Percentiles rank a stretch among this genome's conserved stretches.
phyloP scores from a whole-genome alignment of 257 asterid genomes.

The Parsonsia alboflavescens region DNA sequence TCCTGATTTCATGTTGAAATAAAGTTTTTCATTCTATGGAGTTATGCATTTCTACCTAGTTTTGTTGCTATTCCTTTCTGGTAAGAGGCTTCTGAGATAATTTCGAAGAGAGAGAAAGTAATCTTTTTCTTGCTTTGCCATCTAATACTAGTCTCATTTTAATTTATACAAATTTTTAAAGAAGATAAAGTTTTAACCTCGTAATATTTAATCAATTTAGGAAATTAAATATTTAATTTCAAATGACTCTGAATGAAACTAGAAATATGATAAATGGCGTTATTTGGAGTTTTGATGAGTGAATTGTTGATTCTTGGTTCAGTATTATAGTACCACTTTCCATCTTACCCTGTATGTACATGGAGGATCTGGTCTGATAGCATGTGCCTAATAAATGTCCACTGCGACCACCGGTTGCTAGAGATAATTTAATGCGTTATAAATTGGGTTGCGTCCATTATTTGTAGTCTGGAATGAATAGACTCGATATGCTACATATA shows the following conservation, averaged over 20 bases:
- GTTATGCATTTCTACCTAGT: not conserved
- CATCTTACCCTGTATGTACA: not conserved
- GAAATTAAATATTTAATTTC: too few species aligned
- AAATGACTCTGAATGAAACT: too few species aligned
- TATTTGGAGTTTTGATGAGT: not conserved
- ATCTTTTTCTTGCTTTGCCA: not conserved
- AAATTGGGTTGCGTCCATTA: slow-evolving; percentile 25
- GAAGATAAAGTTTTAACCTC: too few species aligned
- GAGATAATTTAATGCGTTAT: slow-evolving; percentile 26
- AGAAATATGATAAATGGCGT: too few species aligned
- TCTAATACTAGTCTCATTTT: too few species aligned
- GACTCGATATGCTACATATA: not conserved
- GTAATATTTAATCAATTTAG: too few species aligned
- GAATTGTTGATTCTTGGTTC: not conserved
- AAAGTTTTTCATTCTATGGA: not conserved
- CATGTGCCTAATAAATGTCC: slow-evolving; percentile 48
- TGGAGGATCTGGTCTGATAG: slow-evolving; percentile 18
- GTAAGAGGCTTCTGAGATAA: too few species aligned
- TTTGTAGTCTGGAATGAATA: slow-evolving; percentile 4
- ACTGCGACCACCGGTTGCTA: slow-evolving; percentile 45
- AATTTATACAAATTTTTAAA: too few species aligned
- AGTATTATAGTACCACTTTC: not conserved
- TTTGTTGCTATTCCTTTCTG: too few species aligned
- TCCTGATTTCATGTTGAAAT: not conserved
- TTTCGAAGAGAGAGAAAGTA: not conserved